These are phyloP conservation scores for Teratosphaeria gauchensis DNA, from an alignment of 2,329 filamentous ascomycete genomes.

Conservation along the genomic window DNA sequence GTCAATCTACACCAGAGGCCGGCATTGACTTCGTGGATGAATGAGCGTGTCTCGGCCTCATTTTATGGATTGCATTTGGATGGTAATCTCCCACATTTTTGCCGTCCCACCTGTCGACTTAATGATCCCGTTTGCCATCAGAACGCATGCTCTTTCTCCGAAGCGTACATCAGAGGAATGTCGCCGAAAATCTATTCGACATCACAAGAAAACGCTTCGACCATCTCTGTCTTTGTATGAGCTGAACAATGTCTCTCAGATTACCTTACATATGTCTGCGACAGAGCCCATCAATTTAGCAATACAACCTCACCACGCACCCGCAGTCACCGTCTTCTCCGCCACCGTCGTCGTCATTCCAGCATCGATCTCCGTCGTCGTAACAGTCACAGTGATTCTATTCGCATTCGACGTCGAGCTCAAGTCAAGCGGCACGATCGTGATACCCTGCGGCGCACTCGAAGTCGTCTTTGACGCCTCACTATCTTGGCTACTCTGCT, in stretches of 20 bases:
- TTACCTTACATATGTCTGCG: too few species aligned
- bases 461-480: conserved; percentile 1
- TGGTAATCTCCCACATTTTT: conserved; percentile 45
- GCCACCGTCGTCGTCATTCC: conserved; percentile 9
- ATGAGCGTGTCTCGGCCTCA: conserved; percentile 32
- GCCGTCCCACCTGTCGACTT: conserved; percentile 30
- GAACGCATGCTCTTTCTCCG: conserved; percentile 39
- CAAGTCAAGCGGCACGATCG: conserved; percentile 16
- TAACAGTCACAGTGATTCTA: conserved; percentile 12
- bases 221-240: too few species aligned
- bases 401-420: background rate
- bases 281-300: too few species aligned
- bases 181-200: conserved; percentile 29
- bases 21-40: background rate
- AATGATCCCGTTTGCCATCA: conserved; percentile 36
- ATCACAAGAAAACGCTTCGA: too few species aligned
- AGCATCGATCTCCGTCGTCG: conserved; percentile 9
- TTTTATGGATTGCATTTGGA: conserved; percentile 21
- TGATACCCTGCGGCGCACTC: conserved; percentile 12
- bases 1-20: background rate
- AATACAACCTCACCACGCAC: background rate
- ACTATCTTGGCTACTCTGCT: background rate
- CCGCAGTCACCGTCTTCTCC: conserved; percentile 11
- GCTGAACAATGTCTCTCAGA: too few species aligned
- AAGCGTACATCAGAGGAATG: conserved; percentile 32